phyloP scores from a whole-genome alignment of 805 yeast species.

The Millerozyma miso region DNA sequence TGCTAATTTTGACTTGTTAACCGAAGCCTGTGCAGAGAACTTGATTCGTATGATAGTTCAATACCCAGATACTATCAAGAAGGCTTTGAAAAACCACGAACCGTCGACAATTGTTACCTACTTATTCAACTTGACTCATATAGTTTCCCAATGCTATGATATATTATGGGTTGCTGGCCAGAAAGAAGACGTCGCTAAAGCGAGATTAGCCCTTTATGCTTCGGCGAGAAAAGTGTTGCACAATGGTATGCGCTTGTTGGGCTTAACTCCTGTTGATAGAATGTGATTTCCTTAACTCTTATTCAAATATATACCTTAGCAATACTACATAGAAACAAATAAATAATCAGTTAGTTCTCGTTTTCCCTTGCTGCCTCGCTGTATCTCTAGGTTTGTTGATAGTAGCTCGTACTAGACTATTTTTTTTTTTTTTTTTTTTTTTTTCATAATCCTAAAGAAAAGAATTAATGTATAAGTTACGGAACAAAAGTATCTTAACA shows the following conservation, averaged over 20 bases:
- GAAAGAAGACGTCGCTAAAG: constrained; percentile 76
- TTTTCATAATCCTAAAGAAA: no score
- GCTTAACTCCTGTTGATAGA: constrained; percentile 97
- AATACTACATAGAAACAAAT: no score
- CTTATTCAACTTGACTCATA: constrained; percentile 86
- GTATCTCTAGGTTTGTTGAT: no score
- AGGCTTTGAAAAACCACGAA: constrained; percentile 79
- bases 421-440: no score
- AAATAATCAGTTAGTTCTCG: no score
- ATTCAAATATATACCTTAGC: no score
- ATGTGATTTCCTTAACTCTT: constrained; percentile 55
- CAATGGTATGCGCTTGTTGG: constrained; percentile 87
- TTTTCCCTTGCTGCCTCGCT: no score
- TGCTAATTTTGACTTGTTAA: constrained; percentile 59
- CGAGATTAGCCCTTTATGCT: constrained; percentile 87
- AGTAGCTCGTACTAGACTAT: no score
- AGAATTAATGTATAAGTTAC: no score
- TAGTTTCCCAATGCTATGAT: constrained; percentile 94
- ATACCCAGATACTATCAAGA: constrained; percentile 85
- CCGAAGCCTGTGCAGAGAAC: constrained; percentile 65
- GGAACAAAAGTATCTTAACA: no score
- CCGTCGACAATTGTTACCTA: constrained; percentile 94
- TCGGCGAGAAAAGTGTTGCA: constrained; percentile 84
- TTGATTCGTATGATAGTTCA: constrained; percentile 78
- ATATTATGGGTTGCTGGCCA: constrained; percentile 97